Conservation (phyloP, 257 asterid genomes). For the Forsythia viridissima region DNA sequence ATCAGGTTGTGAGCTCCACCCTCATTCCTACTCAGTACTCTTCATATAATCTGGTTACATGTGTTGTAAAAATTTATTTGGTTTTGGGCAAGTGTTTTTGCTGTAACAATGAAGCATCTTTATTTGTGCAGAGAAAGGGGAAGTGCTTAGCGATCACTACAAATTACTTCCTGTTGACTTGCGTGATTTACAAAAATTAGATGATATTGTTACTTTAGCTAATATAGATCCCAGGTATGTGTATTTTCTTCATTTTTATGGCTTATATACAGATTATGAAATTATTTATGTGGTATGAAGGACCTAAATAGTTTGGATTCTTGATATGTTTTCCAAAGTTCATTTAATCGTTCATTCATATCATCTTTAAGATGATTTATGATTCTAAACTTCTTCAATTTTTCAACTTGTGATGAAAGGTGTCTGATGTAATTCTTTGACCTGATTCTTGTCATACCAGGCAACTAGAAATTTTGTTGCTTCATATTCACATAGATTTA, state of each 20-base stretch:
- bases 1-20: neutral
- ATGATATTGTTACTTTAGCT: conserved; percentile 70
- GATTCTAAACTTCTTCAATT: neutral
- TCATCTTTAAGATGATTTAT: conserved; percentile 9
- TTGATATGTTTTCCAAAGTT: neutral
- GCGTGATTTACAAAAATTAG: conserved; percentile 68
- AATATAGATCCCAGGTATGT: conserved; percentile 83
- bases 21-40: conserved; percentile 12
- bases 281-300: neutral
- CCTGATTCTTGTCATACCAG: neutral
- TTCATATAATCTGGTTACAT: neutral
- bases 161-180: conserved; percentile 92
- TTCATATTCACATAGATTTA: neutral
- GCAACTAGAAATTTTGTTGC: conserved; percentile 10
- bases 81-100: conserved; percentile 3
- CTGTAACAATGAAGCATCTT: conserved; percentile 19
- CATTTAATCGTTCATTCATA: neutral
- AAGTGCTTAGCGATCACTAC: conserved; percentile 81
- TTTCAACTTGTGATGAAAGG: neutral
- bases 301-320: neutral
- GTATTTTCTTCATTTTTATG: conserved; percentile 21
- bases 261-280: conserved; percentile 6
- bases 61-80: neutral
- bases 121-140: conserved; percentile 81
- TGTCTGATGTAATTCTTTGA: neutral